These are phyloP conservation scores for Chlamydomonas asymmetrica DNA, from an alignment of 139 green algal genomes.

Conservation along the genomic window DNA sequence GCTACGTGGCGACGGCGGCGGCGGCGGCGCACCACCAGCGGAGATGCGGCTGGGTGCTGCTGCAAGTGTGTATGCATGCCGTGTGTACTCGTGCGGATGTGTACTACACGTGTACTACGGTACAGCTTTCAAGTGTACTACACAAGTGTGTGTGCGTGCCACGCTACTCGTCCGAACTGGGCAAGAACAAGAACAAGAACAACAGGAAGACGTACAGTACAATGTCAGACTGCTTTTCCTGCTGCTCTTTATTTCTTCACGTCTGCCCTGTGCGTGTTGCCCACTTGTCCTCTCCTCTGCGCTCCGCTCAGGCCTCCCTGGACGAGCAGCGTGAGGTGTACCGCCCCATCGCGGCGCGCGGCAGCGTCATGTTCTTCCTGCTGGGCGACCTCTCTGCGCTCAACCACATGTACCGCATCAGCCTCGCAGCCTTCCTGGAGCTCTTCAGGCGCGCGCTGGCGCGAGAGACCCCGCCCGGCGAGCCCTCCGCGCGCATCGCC, in stretches of 20 bases:
- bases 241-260: not conserved
- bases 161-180: too few species aligned
- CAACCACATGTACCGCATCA: conserved; percentile 83
- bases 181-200: too few species aligned
- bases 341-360: conserved; percentile 59
- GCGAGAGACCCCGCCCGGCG: conserved; percentile 31
- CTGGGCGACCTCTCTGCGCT: conserved; percentile 40
- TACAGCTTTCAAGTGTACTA: too few species aligned
- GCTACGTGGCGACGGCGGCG: too few species aligned
- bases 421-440: conserved; percentile 49
- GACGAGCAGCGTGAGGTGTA: conserved; percentile 65
- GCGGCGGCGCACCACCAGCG: too few species aligned
- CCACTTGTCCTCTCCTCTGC: too few species aligned
- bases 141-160: too few species aligned
- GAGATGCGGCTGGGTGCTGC: too few species aligned
- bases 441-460: conserved; percentile 58
- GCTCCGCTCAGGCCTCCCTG: conserved; percentile 45
- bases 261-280: not conserved
- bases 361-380: conserved; percentile 72
- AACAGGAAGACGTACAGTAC: too few species aligned
- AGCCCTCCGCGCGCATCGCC: conserved; percentile 50
- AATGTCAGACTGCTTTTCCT: not conserved
- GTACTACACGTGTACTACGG: too few species aligned
- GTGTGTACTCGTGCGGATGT: too few species aligned
- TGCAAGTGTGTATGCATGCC: too few species aligned